These are phyloP conservation scores for Panus rudis DNA, from an alignment of 768 basidiomycete species.

Conservation along the genomic window DNA sequence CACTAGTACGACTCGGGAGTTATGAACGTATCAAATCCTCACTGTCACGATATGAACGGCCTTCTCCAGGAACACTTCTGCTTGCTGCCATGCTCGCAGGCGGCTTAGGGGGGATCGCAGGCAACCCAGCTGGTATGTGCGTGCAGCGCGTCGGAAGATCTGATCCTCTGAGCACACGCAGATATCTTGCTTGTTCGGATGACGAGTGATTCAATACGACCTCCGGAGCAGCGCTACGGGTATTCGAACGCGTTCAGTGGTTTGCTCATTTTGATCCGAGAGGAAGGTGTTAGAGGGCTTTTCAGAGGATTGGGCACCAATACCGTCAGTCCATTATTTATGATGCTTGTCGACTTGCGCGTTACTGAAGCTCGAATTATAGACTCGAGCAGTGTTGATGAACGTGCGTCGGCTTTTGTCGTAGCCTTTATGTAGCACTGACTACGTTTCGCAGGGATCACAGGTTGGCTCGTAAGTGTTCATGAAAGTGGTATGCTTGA, in stretches of 20 bases:
- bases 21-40: slow-evolving; percentile 72
- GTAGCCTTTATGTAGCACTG: slow-evolving; percentile 8
- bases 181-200: slow-evolving; percentile 78
- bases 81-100: slow-evolving; percentile 67
- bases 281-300: slow-evolving; percentile 66
- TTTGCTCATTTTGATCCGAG: slow-evolving; percentile 52
- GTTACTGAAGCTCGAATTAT: slow-evolving; percentile 1
- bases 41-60: slow-evolving; percentile 42
- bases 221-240: slow-evolving; percentile 64
- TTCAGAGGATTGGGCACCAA: slow-evolving; percentile 75
- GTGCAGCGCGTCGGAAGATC: not conserved
- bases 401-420: slow-evolving; percentile 42
- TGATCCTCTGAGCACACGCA: slow-evolving; percentile 14
- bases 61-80: slow-evolving; percentile 51
- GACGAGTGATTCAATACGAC: slow-evolving; percentile 79
- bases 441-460: slow-evolving; percentile 42
- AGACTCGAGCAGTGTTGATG: slow-evolving; percentile 66
- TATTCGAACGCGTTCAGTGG: slow-evolving; percentile 79
- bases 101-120: slow-evolving; percentile 74
- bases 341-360: not conserved
- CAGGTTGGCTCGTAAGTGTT: slow-evolving; percentile 76
- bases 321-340: slow-evolving; percentile 36
- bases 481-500: not conserved
- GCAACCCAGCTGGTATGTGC: slow-evolving; percentile 69
- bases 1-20: slow-evolving; percentile 73